phyloP scores from a whole-genome alignment of 345 rosid species.

The Mercurialis annua region DNA sequence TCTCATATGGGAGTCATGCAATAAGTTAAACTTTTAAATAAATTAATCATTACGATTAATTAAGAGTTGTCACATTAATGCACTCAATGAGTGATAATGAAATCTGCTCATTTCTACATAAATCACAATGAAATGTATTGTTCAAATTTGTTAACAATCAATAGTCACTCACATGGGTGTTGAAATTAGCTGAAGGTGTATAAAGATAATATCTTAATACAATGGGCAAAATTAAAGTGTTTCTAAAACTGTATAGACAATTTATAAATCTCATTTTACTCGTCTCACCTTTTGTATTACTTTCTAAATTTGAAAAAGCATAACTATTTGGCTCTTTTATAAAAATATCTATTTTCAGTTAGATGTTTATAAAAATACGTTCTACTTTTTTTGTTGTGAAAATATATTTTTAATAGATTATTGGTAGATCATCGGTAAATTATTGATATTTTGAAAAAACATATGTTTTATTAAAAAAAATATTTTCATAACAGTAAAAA shows the following conservation, averaged over 20 bases:
- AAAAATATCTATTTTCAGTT: background rate
- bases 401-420: too few species aligned
- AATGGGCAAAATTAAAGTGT: background rate
- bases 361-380: too few species aligned
- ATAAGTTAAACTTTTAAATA: too few species aligned
- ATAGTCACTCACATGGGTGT: background rate
- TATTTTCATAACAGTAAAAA: too few species aligned
- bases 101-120: background rate
- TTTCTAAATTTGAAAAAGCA: conserved; percentile 8
- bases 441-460: too few species aligned
- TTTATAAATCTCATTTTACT: background rate
- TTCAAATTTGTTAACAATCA: background rate
- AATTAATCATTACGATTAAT: too few species aligned
- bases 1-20: too few species aligned
- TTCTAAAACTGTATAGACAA: background rate
- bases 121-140: background rate
- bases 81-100: background rate
- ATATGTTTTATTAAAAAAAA: too few species aligned
- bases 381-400: too few species aligned
- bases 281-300: background rate
- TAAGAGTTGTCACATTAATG: too few species aligned
- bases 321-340: background rate
- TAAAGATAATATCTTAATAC: background rate
- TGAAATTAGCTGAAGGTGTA: background rate
- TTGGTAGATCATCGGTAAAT: too few species aligned